Conservation (phyloP, 352 stramenopile genomes). For the Pythium biforme region DNA sequence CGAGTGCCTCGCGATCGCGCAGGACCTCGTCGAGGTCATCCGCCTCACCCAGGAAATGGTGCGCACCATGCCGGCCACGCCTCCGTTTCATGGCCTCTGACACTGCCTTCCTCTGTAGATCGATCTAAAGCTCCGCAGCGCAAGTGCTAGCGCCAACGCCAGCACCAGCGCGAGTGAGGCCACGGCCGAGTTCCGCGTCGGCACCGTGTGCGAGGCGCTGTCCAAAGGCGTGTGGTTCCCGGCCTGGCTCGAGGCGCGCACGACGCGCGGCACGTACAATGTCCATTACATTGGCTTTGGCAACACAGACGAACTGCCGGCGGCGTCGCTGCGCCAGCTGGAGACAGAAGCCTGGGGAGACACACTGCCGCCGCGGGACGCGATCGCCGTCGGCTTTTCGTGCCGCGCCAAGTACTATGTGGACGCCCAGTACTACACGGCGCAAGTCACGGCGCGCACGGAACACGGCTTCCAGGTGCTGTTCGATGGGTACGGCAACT, state of each 20-base stretch:
- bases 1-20: conserved; percentile 76
- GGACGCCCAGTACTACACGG: conserved; percentile 75
- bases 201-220: conserved; percentile 54
- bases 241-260: conserved; percentile 55
- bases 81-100: background rate
- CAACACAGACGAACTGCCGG: conserved; percentile 52
- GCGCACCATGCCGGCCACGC: background rate
- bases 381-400: conserved; percentile 55
- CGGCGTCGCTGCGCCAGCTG: conserved; percentile 35
- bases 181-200: conserved; percentile 34
- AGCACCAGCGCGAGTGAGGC: background rate
- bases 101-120: conserved; percentile 21
- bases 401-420: conserved; percentile 83
- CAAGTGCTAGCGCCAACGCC: background rate
- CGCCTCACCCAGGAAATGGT: conserved; percentile 85
- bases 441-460: conserved; percentile 63
- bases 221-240: conserved; percentile 75
- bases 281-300: conserved; percentile 76
- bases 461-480: conserved; percentile 75
- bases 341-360: conserved; percentile 9
- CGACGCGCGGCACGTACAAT: conserved; percentile 54
- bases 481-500: conserved; percentile 90
- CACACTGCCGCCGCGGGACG: conserved; percentile 35
- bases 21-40: conserved; percentile 83
- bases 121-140: conserved; percentile 15